Percentiles rank a stretch among this genome's conserved stretches.
phyloP scores from a whole-genome alignment of 2,329 filamentous ascomycete species.

The Cordyceps farinosa region DNA sequence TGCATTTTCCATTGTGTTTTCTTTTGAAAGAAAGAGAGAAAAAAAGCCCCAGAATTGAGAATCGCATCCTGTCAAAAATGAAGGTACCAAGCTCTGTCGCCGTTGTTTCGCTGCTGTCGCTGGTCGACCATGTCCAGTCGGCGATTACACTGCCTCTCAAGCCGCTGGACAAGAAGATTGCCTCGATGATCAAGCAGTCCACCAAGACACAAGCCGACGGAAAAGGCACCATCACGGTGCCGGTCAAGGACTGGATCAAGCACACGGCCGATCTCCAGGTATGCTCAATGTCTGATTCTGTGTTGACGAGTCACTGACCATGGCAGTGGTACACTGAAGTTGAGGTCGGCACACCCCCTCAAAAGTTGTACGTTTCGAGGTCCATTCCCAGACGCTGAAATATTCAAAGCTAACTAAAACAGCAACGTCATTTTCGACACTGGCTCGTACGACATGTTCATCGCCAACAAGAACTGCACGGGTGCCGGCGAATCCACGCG shows the following conservation, averaged over 20 bases:
- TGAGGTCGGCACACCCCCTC: conserved; percentile 22
- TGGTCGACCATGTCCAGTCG: conserved; percentile 15
- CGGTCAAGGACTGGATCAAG: conserved; percentile 15
- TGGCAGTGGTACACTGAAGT: conserved; percentile 15
- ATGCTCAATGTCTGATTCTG: not conserved
- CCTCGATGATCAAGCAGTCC: conserved; percentile 6
- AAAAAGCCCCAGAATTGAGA: not conserved
- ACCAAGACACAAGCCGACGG: not conserved
- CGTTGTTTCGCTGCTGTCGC: conserved; percentile 10
- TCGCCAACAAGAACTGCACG: conserved; percentile 29
- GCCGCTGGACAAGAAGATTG: conserved; percentile 6
- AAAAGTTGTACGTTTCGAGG: conserved; percentile 28
- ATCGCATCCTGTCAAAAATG: not conserved
- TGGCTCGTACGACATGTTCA: conserved; percentile 27
- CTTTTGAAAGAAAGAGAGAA: not conserved
- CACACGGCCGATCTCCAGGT: conserved; percentile 16
- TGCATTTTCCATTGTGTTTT: not conserved
- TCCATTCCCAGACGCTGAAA: not conserved
- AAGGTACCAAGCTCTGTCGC: conserved; percentile 4
- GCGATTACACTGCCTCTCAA: conserved; percentile 14
- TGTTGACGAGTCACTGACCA: not conserved
- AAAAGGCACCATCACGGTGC: not conserved
- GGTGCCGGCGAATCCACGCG: conserved; percentile 24
- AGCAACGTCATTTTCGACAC: conserved; percentile 34
- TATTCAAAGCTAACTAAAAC: not conserved